Evolutionary conservation across 306 rosid genomes (phyloP).

Genomic region (Casuarina cunninghamiana): DNA sequence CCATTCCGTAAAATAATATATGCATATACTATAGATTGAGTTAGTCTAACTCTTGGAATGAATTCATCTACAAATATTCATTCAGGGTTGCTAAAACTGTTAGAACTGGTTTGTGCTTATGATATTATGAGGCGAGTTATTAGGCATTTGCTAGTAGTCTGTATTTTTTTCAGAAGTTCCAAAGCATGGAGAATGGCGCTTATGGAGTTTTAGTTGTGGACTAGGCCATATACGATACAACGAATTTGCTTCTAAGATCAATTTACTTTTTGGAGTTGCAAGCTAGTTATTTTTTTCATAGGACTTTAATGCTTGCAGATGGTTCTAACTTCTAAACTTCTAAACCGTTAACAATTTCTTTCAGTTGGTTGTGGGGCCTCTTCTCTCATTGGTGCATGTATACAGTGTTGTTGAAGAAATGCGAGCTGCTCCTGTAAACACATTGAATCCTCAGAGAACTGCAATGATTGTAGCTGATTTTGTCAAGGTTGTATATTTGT

Average conservation of each 20-base stretch:
- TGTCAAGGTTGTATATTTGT: constrained; percentile 45
- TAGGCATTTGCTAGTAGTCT: not conserved
- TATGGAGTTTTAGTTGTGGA: not conserved
- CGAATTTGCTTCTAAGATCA: constrained; percentile 1
- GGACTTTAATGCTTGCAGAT: constrained; percentile 5
- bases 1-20: not conserved
- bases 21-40: not conserved
- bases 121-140: not conserved
- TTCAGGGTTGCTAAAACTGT: not conserved
- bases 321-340: constrained; percentile 28
- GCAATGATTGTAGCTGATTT: constrained; percentile 89
- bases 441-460: constrained; percentile 89
- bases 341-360: constrained; percentile 28
- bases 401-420: constrained; percentile 84
- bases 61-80: not conserved
- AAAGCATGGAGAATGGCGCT: constrained; percentile 8
- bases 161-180: not conserved
- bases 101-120: not conserved
- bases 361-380: constrained; percentile 71
- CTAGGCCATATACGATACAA: not conserved
- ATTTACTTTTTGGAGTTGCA: constrained; percentile 14
- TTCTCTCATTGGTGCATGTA: constrained; percentile 73
- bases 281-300: constrained; percentile 13
- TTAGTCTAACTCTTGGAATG: not conserved
- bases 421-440: constrained; percentile 86